Conservation (phyloP, 768 basidiomycete species). For the Kwoniella sp. region DNA sequence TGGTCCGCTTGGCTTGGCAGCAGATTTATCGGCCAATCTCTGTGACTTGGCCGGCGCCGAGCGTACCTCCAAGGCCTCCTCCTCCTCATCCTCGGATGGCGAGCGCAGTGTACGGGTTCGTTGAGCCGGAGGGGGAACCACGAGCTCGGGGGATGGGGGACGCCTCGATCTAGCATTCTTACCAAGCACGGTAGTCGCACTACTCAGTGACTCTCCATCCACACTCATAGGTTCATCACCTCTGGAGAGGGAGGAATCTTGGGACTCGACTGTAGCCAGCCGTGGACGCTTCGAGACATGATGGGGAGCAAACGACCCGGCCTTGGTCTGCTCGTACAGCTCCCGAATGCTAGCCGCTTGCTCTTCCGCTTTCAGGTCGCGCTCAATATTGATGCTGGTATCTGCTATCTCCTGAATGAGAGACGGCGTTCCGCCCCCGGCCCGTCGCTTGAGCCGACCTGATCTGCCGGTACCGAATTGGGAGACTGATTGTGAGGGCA, state of each 20-base stretch:
- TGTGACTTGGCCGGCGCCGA: not conserved
- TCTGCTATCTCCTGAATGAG: constrained; percentile 16
- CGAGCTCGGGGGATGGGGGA: not conserved
- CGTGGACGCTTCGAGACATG: not conserved
- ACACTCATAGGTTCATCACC: constrained; percentile 16
- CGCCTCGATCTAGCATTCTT: constrained; percentile 19
- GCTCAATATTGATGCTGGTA: constrained; percentile 9
- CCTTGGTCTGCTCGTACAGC: constrained; percentile 38
- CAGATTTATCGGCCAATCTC: not conserved
- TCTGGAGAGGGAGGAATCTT: not conserved
- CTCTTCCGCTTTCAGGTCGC: constrained; percentile 21
- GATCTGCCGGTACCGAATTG: not conserved
- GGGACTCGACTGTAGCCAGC: constrained; percentile 7
- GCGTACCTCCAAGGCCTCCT: constrained; percentile 10
- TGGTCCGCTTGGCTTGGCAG: not conserved
- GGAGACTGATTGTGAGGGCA: constrained; percentile 9
- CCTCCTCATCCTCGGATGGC: constrained; percentile 24
- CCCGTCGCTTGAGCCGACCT: constrained; percentile 26
- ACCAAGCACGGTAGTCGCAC: constrained; percentile 14
- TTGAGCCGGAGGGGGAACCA: constrained; percentile 16
- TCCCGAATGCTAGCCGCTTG: constrained; percentile 26
- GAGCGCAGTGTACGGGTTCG: constrained; percentile 5
- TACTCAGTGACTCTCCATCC: constrained; percentile 27
- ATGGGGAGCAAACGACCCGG: not conserved
- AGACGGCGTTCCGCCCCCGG: constrained; percentile 11